Percentiles rank a stretch among this genome's conserved stretches.
Conservation (phyloP, 495 filamentous ascomycete genomes). For the Collariella sp. region DNA sequence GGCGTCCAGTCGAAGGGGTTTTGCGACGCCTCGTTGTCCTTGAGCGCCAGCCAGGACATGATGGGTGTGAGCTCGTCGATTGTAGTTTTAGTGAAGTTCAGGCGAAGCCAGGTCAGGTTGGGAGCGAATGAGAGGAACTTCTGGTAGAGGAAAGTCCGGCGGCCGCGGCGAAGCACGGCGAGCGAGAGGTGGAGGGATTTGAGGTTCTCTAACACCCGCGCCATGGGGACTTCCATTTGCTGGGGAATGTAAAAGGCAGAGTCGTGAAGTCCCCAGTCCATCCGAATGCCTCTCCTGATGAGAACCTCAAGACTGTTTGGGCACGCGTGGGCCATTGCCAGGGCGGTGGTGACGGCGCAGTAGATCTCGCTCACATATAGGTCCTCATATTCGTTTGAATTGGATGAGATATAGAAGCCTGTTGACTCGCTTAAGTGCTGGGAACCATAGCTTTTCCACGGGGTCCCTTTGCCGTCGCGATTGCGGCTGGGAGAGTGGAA, state of each 20-base stretch:
- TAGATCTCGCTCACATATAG: conserved; percentile 20
- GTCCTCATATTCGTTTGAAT: neutral
- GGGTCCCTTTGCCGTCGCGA: conserved; percentile 21
- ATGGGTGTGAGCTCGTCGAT: neutral
- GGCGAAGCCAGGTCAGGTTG: conserved; percentile 30
- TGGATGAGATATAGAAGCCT: too few species aligned
- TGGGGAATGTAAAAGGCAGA: conserved; percentile 29
- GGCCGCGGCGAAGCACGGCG: neutral
- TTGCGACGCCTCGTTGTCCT: neutral
- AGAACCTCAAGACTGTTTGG: conserved; percentile 34
- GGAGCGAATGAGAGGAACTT: conserved; percentile 22
- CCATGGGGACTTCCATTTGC: conserved; percentile 18
- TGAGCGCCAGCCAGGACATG: conserved; percentile 4
- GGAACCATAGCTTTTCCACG: conserved; percentile 33
- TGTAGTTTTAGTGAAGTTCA: conserved; percentile 21
- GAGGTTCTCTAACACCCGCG: conserved; percentile 27
- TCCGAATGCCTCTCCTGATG: conserved; percentile 9
- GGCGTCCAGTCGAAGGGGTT: neutral
- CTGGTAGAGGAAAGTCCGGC: conserved; percentile 11
- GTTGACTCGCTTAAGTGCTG: conserved; percentile 18
- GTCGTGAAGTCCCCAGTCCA: conserved; percentile 15
- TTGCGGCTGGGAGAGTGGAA: conserved; percentile 29
- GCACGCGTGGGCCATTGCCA: conserved; percentile 26
- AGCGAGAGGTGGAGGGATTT: conserved; percentile 34
- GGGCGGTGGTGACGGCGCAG: conserved; percentile 24